These are phyloP conservation scores for Leishmania mexicana DNA, from an alignment of 208 protist species.

Conservation along the genomic window DNA sequence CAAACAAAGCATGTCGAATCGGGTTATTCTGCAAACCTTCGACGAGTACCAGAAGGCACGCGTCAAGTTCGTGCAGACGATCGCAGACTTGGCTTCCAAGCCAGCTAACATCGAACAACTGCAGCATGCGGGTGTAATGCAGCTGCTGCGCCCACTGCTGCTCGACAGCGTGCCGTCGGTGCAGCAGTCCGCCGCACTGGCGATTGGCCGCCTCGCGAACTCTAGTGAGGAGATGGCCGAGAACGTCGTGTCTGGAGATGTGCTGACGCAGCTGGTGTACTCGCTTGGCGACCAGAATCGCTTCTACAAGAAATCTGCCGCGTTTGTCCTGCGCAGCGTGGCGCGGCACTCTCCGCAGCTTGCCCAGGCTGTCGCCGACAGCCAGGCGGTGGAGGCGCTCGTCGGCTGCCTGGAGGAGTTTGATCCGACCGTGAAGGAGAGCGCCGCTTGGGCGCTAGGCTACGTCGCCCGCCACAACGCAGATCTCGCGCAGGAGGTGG, in stretches of 20 bases:
- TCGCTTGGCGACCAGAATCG: conserved; percentile 97
- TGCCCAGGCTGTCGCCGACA: conserved; percentile 97
- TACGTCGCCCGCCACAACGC: conserved; percentile 97
- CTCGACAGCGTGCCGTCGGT: conserved; percentile 98
- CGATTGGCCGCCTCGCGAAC: conserved; percentile 97
- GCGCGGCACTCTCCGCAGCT: conserved; percentile 97
- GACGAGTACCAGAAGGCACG: conserved; percentile 97
- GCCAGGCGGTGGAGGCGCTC: conserved; percentile 95
- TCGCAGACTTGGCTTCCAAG: conserved; percentile 94
- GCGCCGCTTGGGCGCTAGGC: conserved; percentile 97
- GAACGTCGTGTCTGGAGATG: conserved; percentile 96
- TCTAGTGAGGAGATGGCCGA: conserved; percentile 98
- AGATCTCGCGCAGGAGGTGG: conserved; percentile 94
- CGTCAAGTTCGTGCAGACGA: conserved; percentile 96
- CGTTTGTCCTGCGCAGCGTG: conserved; percentile 97
- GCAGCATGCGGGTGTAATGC: conserved; percentile 96
- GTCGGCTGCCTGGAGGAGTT: conserved; percentile 98
- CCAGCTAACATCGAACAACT: conserved; percentile 97
- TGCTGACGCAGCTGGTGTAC: conserved; percentile 98
- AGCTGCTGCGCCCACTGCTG: conserved; percentile 96
- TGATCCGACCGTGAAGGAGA: conserved; percentile 98
- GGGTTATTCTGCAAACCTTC: conserved; percentile 96
- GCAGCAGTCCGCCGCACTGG: conserved; percentile 98
- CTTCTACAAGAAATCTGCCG: conserved; percentile 98
- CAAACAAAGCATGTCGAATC: conserved; percentile 63